These are phyloP conservation scores for Carex pumila DNA, from an alignment of 176 grass and related monocot genomes.

Conservation along the genomic window DNA sequence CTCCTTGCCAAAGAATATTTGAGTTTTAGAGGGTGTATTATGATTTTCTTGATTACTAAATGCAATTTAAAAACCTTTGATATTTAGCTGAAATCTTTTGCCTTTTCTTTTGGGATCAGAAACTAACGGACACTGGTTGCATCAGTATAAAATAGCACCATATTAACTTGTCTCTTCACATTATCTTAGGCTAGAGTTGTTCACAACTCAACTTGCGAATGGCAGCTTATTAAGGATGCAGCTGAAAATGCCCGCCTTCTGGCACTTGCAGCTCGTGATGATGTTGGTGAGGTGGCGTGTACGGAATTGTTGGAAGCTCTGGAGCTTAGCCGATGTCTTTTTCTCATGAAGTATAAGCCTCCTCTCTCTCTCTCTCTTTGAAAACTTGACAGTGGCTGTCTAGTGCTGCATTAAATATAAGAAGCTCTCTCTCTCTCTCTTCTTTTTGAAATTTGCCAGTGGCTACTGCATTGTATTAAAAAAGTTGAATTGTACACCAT, in stretches of 20 bases:
- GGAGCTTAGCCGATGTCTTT: slow-evolving; percentile 80
- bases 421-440: background rate
- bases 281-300: slow-evolving; percentile 64
- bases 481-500: no score
- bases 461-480: no score
- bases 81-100: background rate
- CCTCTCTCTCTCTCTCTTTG: background rate
- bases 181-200: slow-evolving; percentile 59
- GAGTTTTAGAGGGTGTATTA: background rate
- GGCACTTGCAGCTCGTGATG: slow-evolving; percentile 41
- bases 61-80: background rate
- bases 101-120: background rate
- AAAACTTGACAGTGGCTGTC: background rate
- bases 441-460: no score
- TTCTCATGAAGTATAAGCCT: slow-evolving; percentile 82
- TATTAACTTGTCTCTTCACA: background rate
- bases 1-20: background rate
- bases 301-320: slow-evolving; percentile 78
- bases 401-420: no score
- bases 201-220: slow-evolving; percentile 74
- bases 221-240: slow-evolving; percentile 89
- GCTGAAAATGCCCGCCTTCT: slow-evolving; percentile 50
- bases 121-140: background rate
- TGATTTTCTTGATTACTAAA: background rate
- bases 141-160: background rate